phyloP scores from a whole-genome alignment of 768 basidiomycete genomes.

The Lactarius tabidus region DNA sequence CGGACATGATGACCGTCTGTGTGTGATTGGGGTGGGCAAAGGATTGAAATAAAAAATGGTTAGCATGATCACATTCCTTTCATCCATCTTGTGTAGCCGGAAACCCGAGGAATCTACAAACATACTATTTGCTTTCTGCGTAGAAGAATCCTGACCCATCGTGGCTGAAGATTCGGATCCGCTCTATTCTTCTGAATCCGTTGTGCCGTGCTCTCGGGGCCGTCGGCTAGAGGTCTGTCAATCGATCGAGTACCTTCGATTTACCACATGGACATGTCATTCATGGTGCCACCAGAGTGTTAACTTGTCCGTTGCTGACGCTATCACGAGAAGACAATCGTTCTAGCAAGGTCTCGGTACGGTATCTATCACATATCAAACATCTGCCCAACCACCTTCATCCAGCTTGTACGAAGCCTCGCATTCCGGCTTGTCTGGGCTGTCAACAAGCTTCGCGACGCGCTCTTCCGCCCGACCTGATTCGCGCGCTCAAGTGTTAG shows the following conservation, averaged over 20 bases:
- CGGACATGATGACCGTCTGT: background rate
- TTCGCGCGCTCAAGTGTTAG: background rate
- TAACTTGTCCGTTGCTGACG: background rate
- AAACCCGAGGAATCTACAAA: background rate
- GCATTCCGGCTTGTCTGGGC: slow-evolving; percentile 84
- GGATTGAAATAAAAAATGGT: background rate
- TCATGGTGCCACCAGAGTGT: background rate
- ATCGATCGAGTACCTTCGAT: background rate
- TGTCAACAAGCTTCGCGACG: slow-evolving; percentile 86
- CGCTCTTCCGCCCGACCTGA: slow-evolving; percentile 88
- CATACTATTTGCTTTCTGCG: background rate
- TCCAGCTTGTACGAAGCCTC: slow-evolving; percentile 90
- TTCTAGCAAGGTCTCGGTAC: background rate
- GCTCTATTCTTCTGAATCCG: background rate
- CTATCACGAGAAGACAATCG: background rate
- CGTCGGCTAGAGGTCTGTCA: background rate
- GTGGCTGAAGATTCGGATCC: background rate
- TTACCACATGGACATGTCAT: background rate
- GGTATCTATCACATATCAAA: slow-evolving; percentile 39
- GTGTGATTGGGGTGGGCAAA: background rate
- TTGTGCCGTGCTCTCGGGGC: background rate
- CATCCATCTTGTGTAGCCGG: no score
- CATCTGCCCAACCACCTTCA: slow-evolving; percentile 87
- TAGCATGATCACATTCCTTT: background rate
- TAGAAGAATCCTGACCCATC: slow-evolving; percentile 4